phyloP scores from a whole-genome alignment of 345 rosid species.

The Reutealis trisperma region DNA sequence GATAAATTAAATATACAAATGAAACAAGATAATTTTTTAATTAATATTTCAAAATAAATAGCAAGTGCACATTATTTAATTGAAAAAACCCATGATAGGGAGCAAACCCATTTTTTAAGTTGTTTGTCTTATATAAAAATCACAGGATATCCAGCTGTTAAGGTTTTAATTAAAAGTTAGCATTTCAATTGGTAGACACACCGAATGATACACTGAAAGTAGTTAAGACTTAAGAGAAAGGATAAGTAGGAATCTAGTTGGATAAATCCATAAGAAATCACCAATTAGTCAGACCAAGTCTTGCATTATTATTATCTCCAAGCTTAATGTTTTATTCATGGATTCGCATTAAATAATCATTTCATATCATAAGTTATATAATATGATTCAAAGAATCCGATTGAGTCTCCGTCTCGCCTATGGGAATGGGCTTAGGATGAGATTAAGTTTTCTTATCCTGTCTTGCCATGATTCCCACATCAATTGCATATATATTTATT shows the following conservation, averaged over 20 bases:
- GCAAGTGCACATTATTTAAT: slow-evolving; percentile 7
- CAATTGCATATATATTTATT: no score
- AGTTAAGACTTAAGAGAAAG: slow-evolving; percentile 8
- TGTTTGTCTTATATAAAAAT: slow-evolving; percentile 9
- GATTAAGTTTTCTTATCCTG: no score
- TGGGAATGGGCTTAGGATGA: no score
- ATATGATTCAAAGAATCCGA: no score
- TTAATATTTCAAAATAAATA: neutral
- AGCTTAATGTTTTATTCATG: neutral
- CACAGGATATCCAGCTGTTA: slow-evolving; percentile 9
- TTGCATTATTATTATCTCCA: neutral
- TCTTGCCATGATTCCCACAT: no score
- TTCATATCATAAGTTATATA: no score
- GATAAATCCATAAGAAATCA: no score
- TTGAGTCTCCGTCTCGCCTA: no score
- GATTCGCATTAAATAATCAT: no score
- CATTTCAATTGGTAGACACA: neutral
- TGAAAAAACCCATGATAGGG: slow-evolving; percentile 23
- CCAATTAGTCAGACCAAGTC: neutral
- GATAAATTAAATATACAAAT: neutral
- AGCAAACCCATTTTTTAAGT: neutral
- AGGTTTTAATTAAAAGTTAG: neutral
- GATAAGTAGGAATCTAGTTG: slow-evolving; percentile 8
- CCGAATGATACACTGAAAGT: slow-evolving; percentile 1
- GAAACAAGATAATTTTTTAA: neutral